Evolutionary conservation across 2,329 filamentous ascomycete genomes (phyloP), one percentile per base, ranked within the genome.

Genomic region (Bipolaris oryzae): DNA sequence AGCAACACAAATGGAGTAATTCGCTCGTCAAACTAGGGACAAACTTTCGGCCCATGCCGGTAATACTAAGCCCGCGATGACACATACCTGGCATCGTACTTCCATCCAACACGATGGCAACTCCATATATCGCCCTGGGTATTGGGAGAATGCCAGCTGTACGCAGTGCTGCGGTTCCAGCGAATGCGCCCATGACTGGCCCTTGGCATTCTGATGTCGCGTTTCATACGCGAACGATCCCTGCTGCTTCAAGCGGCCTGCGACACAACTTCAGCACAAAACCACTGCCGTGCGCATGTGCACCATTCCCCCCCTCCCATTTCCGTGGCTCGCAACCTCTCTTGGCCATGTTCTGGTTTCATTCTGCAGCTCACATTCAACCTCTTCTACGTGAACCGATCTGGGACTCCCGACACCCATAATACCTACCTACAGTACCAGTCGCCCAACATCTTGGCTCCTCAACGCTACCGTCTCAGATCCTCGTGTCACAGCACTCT

Each of bases 161-260:
- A 28, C 9, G 18, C 18, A 39, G 20, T 11, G 38, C 15, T 20
- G 38, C 23, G 20, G 11, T 21, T 13, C 20, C 20, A 18, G 20
- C 15, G 13, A 6, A 41, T 23, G 13, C 11, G 9, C 20, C 15
- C 38, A 41, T 41, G 38, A 41, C 38, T 16, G 7, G 7, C 42
- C 51, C 57, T 62, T 57, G 59, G 59, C 53, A 35, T 20, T 33
- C 18, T 55, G 20, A 33, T 55, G 33, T 47, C 42, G 46, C 33
- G 59, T 61, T 61, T 61, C 59, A 41, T 5, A 25, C 39, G 21
- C 50, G 7, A 31, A 23, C 31, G 47, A 50, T 50, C 39, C 56
- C 7, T 57, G 45, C 57, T 54, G 37, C 34, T 42, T 51, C 38
- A 23, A 49, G 59, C 50, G 15, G 35, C 11, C 25, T 52, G 52